These are phyloP conservation scores for Rhypophila decipiens DNA, from an alignment of 495 filamentous ascomycete genomes.

Conservation along the genomic window DNA sequence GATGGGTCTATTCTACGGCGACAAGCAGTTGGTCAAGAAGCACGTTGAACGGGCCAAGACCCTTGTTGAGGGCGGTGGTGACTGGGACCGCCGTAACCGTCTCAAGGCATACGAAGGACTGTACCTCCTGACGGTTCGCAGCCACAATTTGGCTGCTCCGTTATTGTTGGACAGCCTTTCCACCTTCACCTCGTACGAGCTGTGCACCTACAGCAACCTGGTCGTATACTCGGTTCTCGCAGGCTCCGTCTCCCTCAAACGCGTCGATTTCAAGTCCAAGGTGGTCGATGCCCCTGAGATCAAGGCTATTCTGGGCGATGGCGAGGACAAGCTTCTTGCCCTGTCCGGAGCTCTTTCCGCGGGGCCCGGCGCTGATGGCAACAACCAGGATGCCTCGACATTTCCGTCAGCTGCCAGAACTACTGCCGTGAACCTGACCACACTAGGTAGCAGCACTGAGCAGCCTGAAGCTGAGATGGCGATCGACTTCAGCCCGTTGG, in stretches of 20 bases:
- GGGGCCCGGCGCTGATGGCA: constrained; percentile 73
- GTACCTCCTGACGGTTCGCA: constrained; percentile 83
- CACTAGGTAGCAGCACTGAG: constrained; percentile 60
- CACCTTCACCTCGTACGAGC: constrained; percentile 97
- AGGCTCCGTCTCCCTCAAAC: constrained; percentile 87
- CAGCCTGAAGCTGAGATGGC: constrained; percentile 70
- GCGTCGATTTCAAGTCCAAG: constrained; percentile 97
- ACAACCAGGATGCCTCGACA: constrained; percentile 62
- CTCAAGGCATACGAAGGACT: constrained; percentile 97
- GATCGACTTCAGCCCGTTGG: constrained; percentile 73
- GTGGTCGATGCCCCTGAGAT: constrained; percentile 98
- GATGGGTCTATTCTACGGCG: constrained; percentile 90
- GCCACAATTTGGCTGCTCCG: constrained; percentile 83
- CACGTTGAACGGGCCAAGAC: constrained; percentile 83
- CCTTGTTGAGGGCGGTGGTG: constrained; percentile 87
- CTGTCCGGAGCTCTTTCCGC: constrained; percentile 69
- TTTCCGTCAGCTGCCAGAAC: constrained; percentile 52
- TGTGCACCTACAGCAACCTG: constrained; percentile 89
- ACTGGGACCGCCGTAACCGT: constrained; percentile 97
- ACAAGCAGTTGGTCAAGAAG: constrained; percentile 85
- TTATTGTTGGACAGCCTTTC: constrained; percentile 92
- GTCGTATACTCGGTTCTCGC: constrained; percentile 95
- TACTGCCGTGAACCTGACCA: constrained; percentile 76
- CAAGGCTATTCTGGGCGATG: constrained; percentile 86
- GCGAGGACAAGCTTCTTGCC: constrained; percentile 77